Base-by-base conservation (phyloP, 768 basidiomycete species). In the Rhodotorula sphaerocarpa region DNA sequence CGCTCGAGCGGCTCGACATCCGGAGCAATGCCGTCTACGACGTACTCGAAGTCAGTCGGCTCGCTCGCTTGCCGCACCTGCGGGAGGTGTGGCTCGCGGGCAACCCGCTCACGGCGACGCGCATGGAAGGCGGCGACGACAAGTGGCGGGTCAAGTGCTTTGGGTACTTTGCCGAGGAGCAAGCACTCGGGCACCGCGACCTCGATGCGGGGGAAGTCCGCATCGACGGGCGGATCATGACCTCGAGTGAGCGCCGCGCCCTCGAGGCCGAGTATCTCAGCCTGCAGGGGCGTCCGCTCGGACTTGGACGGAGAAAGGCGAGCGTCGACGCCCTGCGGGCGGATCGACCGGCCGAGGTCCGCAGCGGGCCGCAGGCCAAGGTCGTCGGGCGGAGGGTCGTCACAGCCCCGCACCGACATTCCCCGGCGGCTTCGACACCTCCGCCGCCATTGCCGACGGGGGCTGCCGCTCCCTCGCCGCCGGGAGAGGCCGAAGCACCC, bases 1-100 rank as follows among this genome's bases (percentile, higher is more conserved):
- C 84, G 4, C 81, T 97, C 16, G 86, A 92, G 73, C 82, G 87
- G 41, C 80, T 95, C 33, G 92, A 97, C 74, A 78, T 96, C 21
- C 82, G 90, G 10, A 74, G 79, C 57, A 96, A 97, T 68, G 77
- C 82, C 56, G 77, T 97, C 41, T 83, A 86, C 52, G 93, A 96
- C 69, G 82, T 82, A 50, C 83, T 83, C 15, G 93, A 97, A 74
- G 79, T 97, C 14, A 87, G 89, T 12, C 79, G 93, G 34, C 77
- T 97, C 28, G 83, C 88, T 1, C 79, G 82, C 11, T 78, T 96
- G 42, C 88, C 90, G 18, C 83, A 86, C 68, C 82, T 97, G 43
- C 66, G 79, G 15, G 85, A 90, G 71, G 79, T 96, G 5, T 92
- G 85, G 84, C 78, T 91, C 27, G 82, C 86, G 56, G 87, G 86